Conservation (phyloP, 2,329 filamentous ascomycete species). For the Fonsecaea nubica region DNA sequence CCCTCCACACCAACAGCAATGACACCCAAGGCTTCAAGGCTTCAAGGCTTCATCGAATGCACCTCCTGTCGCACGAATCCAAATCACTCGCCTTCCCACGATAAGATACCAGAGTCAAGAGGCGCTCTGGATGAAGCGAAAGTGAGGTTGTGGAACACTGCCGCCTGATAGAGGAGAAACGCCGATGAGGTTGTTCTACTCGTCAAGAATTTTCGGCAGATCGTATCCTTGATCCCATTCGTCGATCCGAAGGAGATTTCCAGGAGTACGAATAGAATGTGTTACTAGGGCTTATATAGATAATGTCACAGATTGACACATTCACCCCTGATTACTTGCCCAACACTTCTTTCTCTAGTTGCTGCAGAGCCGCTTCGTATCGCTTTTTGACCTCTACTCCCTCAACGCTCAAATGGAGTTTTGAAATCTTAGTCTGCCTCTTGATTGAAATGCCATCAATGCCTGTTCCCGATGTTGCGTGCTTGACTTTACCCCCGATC, state of each 20-base stretch:
- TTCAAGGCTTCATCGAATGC: background rate
- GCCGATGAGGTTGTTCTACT: background rate
- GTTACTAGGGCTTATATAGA: background rate
- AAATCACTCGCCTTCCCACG: background rate
- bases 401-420: slow-evolving; percentile 28
- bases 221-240: background rate
- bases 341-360: slow-evolving; percentile 35
- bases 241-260: background rate
- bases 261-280: background rate
- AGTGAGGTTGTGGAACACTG: background rate
- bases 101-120: background rate
- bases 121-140: no score
- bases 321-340: slow-evolving; percentile 8
- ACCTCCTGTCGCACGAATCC: background rate
- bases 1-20: background rate
- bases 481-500: slow-evolving; percentile 59
- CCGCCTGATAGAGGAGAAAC: background rate
- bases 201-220: background rate
- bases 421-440: slow-evolving; percentile 25
- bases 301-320: background rate
- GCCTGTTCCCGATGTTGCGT: slow-evolving; percentile 43
- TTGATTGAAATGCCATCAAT: slow-evolving; percentile 15
- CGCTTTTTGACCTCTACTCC: slow-evolving; percentile 24
- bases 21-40: background rate
- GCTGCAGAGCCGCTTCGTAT: slow-evolving; percentile 37